Base-by-base conservation (phyloP, 345 rosid species). In the Jatropha curcas region DNA sequence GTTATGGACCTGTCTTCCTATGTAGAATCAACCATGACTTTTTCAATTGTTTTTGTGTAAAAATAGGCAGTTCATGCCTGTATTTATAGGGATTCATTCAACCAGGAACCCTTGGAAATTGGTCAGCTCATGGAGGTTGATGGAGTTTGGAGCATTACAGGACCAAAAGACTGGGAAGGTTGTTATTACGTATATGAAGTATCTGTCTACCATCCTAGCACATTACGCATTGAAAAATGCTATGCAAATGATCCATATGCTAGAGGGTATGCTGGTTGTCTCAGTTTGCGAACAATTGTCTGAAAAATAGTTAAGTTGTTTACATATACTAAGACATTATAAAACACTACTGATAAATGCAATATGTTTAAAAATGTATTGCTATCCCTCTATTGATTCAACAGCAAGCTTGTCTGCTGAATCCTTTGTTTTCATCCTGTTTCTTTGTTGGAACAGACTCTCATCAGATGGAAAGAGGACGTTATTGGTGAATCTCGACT, bases 191-290 rank as follows among this genome's bases (percentile, higher is more conserved):
- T 80, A 68, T 94, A 92, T 80, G 89, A 90, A 84, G 88, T 94
- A 56, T 84, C 71, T 62, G 94, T 89, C 72, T 92, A 88, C 76
- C 98, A 94, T 84, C 92, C 89, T 22, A 92, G 88, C 86, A 88
- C 92, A 67, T 81, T 86, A 79, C 75, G 62, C 67, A 59, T 92
- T 66, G 98, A 94, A 82, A 87, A 86, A 67, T 92, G 97, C 88
- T 85, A 66, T 82, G 94, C 94, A 58, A 92, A 89, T 81, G 99
- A 92, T 89, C 99, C 99, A 75, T 92, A 92, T 82, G 96, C 97
- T 65, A 88, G 90, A 81, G 96, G 98, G 98, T 92, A 89, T 72
- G 84, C 64, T 76, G 63, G 65, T 75, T 73, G 57, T 72, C 78
- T 76, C 75, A 73, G 65, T 67, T 83, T 67, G 77, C 73, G 59